These are phyloP conservation scores for Pseudocercospora musae DNA, from an alignment of 2,329 filamentous ascomycete species.

Conservation along the genomic window DNA sequence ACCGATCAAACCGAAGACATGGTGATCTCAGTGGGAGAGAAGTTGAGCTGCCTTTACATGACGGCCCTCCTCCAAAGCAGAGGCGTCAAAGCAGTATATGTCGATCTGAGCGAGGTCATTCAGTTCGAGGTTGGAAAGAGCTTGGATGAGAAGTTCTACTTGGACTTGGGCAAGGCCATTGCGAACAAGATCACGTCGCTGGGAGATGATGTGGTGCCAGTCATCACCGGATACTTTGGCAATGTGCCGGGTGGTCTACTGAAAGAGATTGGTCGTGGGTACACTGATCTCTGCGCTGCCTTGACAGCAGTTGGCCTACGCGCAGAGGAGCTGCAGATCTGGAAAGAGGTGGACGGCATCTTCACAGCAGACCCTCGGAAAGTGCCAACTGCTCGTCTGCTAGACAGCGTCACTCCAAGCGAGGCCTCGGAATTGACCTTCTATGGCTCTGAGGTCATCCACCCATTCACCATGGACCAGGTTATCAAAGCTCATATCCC, in stretches of 20 bases:
- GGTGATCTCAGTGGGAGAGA: constrained; percentile 93
- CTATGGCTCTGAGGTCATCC: constrained; percentile 81
- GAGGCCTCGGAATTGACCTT: constrained; percentile 91
- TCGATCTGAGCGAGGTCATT: constrained; percentile 82
- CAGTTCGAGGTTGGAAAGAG: constrained; percentile 52
- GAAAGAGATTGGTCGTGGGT: constrained; percentile 88
- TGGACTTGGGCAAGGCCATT: constrained; percentile 41
- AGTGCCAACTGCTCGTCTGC: constrained; percentile 86
- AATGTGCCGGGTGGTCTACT: constrained; percentile 87
- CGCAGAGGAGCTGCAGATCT: constrained; percentile 88
- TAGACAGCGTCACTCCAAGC: constrained; percentile 83
- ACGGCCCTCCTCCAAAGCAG: constrained; percentile 75
- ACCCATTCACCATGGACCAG: constrained; percentile 98
- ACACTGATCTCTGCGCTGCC: constrained; percentile 93
- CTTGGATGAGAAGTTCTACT: constrained; percentile 49
- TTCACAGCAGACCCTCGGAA: constrained; percentile 84
- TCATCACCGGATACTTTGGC: constrained; percentile 86
- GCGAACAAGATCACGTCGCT: constrained; percentile 43
- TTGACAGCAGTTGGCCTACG: constrained; percentile 84
- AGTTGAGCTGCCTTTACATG: constrained; percentile 91
- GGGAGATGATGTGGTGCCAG: constrained; percentile 46
- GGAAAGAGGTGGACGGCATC: constrained; percentile 98
- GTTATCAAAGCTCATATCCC: constrained; percentile 72
- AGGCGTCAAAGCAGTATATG: constrained; percentile 80
- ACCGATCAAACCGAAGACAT: constrained; percentile 57